Conservation (phyloP, 441 rosid genomes). For the Arabidopsis lyrata region DNA sequence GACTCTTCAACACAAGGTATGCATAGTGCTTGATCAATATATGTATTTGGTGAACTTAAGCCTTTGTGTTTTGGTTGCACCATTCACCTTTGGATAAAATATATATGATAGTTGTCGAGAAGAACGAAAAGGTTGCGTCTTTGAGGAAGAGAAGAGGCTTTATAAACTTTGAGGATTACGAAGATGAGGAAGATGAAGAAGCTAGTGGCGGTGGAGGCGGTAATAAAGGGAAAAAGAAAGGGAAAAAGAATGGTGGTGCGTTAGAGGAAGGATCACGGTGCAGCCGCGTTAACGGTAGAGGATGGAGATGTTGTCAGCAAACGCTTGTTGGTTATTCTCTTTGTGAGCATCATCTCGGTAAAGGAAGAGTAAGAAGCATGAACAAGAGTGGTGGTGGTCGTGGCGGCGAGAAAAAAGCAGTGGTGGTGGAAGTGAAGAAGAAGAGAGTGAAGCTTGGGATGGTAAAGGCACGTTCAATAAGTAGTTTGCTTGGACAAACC, state of each 20-base stretch:
- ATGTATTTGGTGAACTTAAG: not conserved
- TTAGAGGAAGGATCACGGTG: slow-evolving; percentile 90
- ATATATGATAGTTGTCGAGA: slow-evolving; percentile 44
- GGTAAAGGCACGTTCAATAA: slow-evolving; percentile 94
- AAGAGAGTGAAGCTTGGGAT: slow-evolving; percentile 79
- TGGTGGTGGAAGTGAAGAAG: slow-evolving; percentile 41
- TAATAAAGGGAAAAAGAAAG: slow-evolving; percentile 51
- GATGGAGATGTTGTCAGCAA: slow-evolving; percentile 95
- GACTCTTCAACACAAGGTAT: slow-evolving; percentile 40
- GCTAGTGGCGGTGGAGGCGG: slow-evolving; percentile 39
- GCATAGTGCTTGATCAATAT: not conserved
- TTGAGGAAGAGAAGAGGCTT: slow-evolving; percentile 73
- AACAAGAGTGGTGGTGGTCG: slow-evolving; percentile 39
- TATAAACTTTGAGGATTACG: slow-evolving; percentile 45
- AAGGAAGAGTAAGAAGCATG: slow-evolving; percentile 85
- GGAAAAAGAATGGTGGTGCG: slow-evolving; percentile 51
- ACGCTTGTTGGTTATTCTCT: slow-evolving; percentile 93
- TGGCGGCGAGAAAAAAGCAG: slow-evolving; percentile 41
- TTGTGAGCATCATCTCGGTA: slow-evolving; percentile 95
- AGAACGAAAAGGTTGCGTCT: slow-evolving; percentile 56
- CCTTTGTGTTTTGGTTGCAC: slow-evolving; percentile 26
- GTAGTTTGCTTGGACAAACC: slow-evolving; percentile 80
- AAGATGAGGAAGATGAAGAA: slow-evolving; percentile 47
- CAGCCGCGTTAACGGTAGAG: slow-evolving; percentile 93
- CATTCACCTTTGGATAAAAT: slow-evolving; percentile 27